phyloP scores from a whole-genome alignment of 352 stramenopile genomes.

The Pythium sp. region DNA sequence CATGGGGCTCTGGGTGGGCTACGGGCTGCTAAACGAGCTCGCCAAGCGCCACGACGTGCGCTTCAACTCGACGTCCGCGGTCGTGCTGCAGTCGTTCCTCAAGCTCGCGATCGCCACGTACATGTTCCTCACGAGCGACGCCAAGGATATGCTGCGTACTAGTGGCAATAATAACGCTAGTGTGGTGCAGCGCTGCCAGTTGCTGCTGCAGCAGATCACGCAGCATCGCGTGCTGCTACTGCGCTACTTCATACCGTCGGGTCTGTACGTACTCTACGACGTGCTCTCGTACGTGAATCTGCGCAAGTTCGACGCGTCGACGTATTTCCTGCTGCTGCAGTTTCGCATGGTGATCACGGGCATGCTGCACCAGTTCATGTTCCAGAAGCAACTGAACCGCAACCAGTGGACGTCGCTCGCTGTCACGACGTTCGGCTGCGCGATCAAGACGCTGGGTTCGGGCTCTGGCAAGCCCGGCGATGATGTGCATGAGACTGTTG shows the following conservation, averaged over 20 bases:
- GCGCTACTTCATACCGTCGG: conserved; percentile 73
- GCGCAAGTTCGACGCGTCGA: conserved; percentile 65
- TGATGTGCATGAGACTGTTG: background rate
- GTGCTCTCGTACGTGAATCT: conserved; percentile 84
- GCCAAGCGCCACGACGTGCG: conserved; percentile 60
- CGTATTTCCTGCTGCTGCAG: conserved; percentile 77
- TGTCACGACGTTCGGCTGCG: conserved; percentile 69
- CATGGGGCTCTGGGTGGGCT: conserved; percentile 75
- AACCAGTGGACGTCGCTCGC: conserved; percentile 76
- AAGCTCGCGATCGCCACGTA: conserved; percentile 67
- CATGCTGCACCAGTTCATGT: conserved; percentile 76
- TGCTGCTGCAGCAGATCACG: conserved; percentile 35
- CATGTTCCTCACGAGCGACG: conserved; percentile 65
- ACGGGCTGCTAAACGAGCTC: conserved; percentile 76
- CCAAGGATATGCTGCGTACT: conserved; percentile 11
- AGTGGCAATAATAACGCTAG: conserved; percentile 1
- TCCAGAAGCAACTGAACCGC: conserved; percentile 63
- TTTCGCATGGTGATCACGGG: conserved; percentile 82
- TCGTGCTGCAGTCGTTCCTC: conserved; percentile 72
- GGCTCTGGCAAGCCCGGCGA: conserved; percentile 2
- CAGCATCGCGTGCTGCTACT: conserved; percentile 48
- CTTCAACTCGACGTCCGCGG: conserved; percentile 75
- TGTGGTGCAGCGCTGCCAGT: conserved; percentile 25
- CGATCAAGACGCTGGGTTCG: conserved; percentile 70
- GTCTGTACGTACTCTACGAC: conserved; percentile 80